Evolutionary conservation across 768 basidiomycete species (phyloP), one percentile per base, ranked within the genome.

Genomic region (Podaxis mareebaensis): DNA sequence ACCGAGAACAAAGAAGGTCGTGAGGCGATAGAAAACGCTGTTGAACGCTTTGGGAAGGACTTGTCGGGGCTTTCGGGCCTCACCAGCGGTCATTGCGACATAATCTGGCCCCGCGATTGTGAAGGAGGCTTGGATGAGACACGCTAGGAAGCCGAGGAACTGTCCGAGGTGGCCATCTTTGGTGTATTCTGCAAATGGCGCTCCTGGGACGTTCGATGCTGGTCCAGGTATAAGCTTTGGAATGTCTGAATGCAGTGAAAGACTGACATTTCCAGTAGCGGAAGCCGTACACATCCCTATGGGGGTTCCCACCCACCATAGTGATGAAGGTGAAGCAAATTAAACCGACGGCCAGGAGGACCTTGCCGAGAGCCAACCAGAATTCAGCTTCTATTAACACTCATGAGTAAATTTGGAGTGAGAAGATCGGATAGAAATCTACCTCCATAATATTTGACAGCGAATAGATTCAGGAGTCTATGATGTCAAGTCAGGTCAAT

Each of bases 11-110:
- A 92, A 93, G 78, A 94, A 94, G 36, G 90, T 71, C 2, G 90
- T 76, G 63, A 96, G 83, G 62, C 94, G 89, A 75, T 85, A 89
- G 73, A 92, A 88, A 51, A 94, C 91, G n/a, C 86, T 78, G 48
- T 82, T 83, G 70, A 92, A 89, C 11, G 91, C 91, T 67, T 77
- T 82, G 46, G 89, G 85, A 67, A 95, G 84, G 66, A 85, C 89
- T 30, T 80, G 80, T 36, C 91, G 83, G 0, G 93, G 93, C 64
- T 83, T 81, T 64, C 81, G 75, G 0, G 89, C 86, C 75, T 95
- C 92, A 2, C 87, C 90, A 24, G 90, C 91, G 2, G 89, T 80
- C 74, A 84, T 82, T 33, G 82, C 70, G 5, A 84, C 79, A 60
- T 83, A 83, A 61, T 84, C 83, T 2, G 83, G 83, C 7, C 81